Evolutionary conservation across 495 filamentous ascomycete species (phyloP).

Genomic region (Corynascus novoguineensis): DNA sequence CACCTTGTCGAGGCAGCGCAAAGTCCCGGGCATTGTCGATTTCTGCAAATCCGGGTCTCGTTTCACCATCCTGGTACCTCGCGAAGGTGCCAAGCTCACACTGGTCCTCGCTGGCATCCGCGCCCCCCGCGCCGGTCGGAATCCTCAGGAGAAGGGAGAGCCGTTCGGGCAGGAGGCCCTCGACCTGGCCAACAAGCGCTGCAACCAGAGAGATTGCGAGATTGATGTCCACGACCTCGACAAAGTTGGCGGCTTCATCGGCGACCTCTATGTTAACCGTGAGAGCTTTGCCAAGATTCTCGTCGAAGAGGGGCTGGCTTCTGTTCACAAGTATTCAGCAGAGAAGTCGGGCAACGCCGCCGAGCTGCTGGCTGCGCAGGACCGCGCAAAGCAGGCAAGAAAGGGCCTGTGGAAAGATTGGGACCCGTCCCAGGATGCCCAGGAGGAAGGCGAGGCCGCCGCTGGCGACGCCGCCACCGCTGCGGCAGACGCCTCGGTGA

Average conservation of each 20-base stretch:
- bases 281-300: conserved; percentile 94
- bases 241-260: conserved; percentile 96
- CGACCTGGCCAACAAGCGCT: conserved; percentile 78
- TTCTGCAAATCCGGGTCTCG: conserved; percentile 94
- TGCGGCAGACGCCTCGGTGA: conserved; percentile 36
- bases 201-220: conserved; percentile 93
- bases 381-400: conserved; percentile 75
- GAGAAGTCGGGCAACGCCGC: conserved; percentile 86
- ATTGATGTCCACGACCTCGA: conserved; percentile 93
- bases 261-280: conserved; percentile 85
- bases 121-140: conserved; percentile 84
- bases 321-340: conserved; percentile 88
- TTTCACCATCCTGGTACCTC: conserved; percentile 87
- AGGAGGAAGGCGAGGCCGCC: conserved; percentile 46
- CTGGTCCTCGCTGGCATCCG: conserved; percentile 93
- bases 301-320: conserved; percentile 88
- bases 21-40: conserved; percentile 90
- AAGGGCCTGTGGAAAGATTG: conserved; percentile 92
- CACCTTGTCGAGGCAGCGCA: conserved; percentile 79
- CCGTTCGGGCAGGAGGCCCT: conserved; percentile 94
- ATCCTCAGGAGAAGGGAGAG: conserved; percentile 73
- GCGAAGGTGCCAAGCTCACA: conserved; percentile 90
- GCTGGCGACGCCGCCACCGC: conserved; percentile 49
- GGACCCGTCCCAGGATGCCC: conserved; percentile 77
- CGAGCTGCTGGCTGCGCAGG: conserved; percentile 82